Evolutionary conservation across 768 basidiomycete species (phyloP), one percentile per base, ranked within the genome.

Genomic region (Sporobolomyces phaffii): DNA sequence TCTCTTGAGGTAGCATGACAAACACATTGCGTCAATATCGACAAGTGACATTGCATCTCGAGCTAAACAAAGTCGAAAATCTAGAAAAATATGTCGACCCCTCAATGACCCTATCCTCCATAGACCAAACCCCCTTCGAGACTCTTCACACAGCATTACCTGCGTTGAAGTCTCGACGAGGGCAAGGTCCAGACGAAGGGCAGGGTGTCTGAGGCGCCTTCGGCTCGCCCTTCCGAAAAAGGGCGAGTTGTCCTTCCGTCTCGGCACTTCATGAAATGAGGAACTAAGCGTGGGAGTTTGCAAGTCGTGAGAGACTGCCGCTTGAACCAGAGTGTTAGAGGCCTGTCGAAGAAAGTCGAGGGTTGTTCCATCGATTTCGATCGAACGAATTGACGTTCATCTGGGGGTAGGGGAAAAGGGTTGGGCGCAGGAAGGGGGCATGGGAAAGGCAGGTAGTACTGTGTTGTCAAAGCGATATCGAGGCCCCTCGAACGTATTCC

Each of bases 251-350:
- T 34, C 41, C 56, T 20, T 58, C 22, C 56, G 56, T 58, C 56
- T 58, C 20, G 56, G 56, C 56, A 43, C 43, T 58, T 33, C 41
- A 58, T 58, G 56, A 58, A 45, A 58, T 44, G 43, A 58, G 56
- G 56, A 58, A 58, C 56, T 3, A 58, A 56, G 54, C 18, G 54
- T 56, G 54, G 4, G 54, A 31, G 14, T 56, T 28, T n/a, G n/a
- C n/a, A n/a, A n/a, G n/a, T 31, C 38, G 26, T 31, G 29, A 7
- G 20, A 33, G 18, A 28, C 18, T 5, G 31, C n/a, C 41, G n/a
- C 56, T 58, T 58, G 56, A 44, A 58, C 56, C 56, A 58, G 56
- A 58, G 56, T 58, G 56, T 58, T 44, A 58, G 56, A 58, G 43
- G 56, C 56, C 56, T n/a, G n/a, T n/a, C n/a, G n/a, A n/a, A n/a